Conservation (phyloP, 2,329 filamentous ascomycete species). For the Aspergillus pseudoglaucus region DNA sequence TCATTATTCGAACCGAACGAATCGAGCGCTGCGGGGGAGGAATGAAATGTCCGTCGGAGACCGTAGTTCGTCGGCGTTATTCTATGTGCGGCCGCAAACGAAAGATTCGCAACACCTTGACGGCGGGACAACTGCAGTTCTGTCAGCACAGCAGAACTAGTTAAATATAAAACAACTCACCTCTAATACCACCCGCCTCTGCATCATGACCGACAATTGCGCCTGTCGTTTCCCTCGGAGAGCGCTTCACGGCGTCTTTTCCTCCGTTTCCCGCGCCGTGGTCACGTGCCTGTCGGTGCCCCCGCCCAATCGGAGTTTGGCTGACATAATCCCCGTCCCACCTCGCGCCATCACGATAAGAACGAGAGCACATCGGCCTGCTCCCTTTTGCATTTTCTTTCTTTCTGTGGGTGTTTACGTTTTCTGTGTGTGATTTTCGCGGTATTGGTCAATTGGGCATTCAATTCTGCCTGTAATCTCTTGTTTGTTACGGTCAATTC, state of each 20-base stretch:
- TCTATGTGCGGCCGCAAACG: conserved; percentile 25
- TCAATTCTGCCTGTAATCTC: not conserved
- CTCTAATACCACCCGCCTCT: conserved; percentile 27
- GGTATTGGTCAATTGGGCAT: not conserved
- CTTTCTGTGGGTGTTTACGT: not conserved
- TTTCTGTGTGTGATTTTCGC: not conserved
- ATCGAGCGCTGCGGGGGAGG: conserved; percentile 19
- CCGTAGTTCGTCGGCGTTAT: conserved; percentile 11
- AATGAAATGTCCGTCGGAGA: conserved; percentile 30
- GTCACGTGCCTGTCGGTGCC: conserved; percentile 27
- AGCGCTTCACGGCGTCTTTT: conserved; percentile 13
- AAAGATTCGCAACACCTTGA: conserved; percentile 31
- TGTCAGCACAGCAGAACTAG: conserved; percentile 1
- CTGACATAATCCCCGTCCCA: conserved; percentile 1
- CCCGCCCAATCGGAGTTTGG: conserved; percentile 23
- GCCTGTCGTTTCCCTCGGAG: conserved; percentile 6
- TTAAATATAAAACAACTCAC: conserved; percentile 11
- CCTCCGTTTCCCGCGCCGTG: conserved; percentile 5
- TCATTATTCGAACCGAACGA: conserved; percentile 21
- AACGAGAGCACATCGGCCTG: not conserved
- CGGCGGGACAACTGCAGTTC: conserved; percentile 29
- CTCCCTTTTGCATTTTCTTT: conserved; percentile 1
- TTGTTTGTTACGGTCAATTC: conserved; percentile 2
- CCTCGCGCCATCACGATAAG: conserved; percentile 9
- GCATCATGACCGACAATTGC: conserved; percentile 22